Evolutionary conservation across 2,329 filamentous ascomycete genomes (phyloP), one percentile per base, ranked within the genome.

Genomic region (Phaeoacremonium minimum): DNA sequence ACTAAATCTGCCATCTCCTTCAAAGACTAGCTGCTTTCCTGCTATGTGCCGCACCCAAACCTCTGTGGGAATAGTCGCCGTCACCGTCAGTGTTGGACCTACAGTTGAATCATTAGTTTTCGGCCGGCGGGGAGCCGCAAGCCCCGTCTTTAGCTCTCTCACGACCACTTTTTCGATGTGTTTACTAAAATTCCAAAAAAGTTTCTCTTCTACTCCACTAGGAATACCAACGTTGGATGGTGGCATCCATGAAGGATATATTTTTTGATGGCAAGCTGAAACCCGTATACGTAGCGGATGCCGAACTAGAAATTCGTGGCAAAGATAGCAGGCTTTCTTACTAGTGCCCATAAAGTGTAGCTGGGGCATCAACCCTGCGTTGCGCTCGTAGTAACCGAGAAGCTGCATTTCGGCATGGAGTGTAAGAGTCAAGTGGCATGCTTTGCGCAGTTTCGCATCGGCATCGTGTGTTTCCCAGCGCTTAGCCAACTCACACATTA

Each of bases 251-350:
- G 52, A 42, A n/a, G 45, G 49, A 13, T 58, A 59, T 4, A 60
- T 28, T 38, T 55, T 60, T 35, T 59, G 53, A 37, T 60, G 55
- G 33, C 46, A 45, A 12, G 54, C 51, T 2, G 53, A 57, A 11
- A 52, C 48, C 12, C 36, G 19, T 9, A 58, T 42, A 17, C 12
- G 33, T 2, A 48, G 46, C 11, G 49, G 45, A 40, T 58, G 52
- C 2, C 30, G 45, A 13, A 30, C 30, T n/a, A 58, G 33, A 26
- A 45, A 59, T 26, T 45, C 28, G 19, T 52, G 32, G 33, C 56
- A 60, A 8, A 58, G 46, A 31, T 49, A 59, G 34, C 56, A 59
- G 2, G 55, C 48, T 30, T 58, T 59, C 37, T 58, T 58, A 36
- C 56, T 58, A 0, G 51, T 52, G 7, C 56, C 56, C 14, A 59